Evolutionary conservation across 495 filamentous ascomycete species (phyloP).

Genomic region (Penicillium simplicissimum): DNA sequence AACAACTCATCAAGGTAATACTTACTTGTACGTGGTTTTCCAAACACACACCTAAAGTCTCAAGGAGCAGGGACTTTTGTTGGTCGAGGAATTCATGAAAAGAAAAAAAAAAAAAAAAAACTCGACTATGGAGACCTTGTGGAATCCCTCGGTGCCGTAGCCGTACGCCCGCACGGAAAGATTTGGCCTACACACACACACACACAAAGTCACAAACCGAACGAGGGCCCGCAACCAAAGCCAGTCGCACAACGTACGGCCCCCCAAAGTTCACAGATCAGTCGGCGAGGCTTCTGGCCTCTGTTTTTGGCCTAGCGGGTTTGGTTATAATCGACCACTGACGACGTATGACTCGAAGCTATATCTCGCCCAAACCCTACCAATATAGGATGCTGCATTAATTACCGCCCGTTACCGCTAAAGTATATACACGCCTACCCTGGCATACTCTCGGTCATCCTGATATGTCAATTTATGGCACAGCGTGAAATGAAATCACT

Average conservation of each 20-base stretch:
- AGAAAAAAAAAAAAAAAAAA: conserved; percentile 14
- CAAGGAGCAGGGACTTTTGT: not conserved
- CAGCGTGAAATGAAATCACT: not conserved
- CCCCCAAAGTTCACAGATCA: not conserved
- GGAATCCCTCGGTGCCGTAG: conserved; percentile 16
- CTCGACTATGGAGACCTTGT: conserved; percentile 16
- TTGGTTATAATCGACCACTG: not conserved
- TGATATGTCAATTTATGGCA: not conserved
- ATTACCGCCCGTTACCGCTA: not conserved
- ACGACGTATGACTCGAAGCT: not conserved
- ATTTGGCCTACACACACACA: conserved; percentile 1
- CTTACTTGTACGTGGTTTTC: not conserved
- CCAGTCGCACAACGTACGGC: conserved; percentile 1
- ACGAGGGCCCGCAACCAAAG: not conserved
- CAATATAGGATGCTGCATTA: not conserved
- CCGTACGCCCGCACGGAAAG: conserved; percentile 15
- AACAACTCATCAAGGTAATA: not conserved
- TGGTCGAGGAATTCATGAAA: conserved; percentile 6
- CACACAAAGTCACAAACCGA: conserved; percentile 4
- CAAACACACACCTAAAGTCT: not conserved
- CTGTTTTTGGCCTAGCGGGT: conserved; percentile 4
- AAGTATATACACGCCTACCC: not conserved
- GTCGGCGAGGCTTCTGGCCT: not conserved
- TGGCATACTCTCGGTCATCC: not conserved
- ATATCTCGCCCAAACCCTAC: not conserved